Percentiles rank a stretch among this genome's conserved stretches.
phyloP scores from a whole-genome alignment of 169 alveolate genomes.

The Eimeria sp. region DNA sequence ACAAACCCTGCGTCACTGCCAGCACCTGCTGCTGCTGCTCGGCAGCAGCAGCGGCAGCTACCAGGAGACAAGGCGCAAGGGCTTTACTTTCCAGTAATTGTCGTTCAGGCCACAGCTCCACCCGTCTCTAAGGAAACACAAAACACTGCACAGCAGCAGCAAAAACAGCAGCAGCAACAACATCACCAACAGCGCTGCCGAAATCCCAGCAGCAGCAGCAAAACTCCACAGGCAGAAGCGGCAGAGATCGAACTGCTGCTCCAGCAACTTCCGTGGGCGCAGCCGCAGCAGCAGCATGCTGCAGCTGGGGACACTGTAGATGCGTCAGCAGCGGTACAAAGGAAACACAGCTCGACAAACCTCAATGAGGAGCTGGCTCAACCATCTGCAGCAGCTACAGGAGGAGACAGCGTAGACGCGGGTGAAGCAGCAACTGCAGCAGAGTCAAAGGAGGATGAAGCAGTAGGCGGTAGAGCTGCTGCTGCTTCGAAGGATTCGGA shows the following conservation, averaged over 20 bases:
- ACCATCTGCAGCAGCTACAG: neutral
- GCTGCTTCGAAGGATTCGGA: neutral
- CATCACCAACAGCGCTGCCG: neutral
- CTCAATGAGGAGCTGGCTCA: too few relatives aligned
- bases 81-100: too few relatives aligned
- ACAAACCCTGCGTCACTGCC: neutral
- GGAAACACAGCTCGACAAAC: too few relatives aligned
- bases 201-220: constrained; percentile 13
- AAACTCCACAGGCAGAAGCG: neutral
- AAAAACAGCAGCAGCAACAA: constrained; percentile 10
- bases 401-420: neutral
- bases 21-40: neutral
- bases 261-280: constrained; percentile 41
- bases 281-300: neutral
- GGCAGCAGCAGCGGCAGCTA: neutral
- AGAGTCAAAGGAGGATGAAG: neutral
- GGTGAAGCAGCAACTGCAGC: neutral
- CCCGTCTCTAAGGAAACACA: neutral
- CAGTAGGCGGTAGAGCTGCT: neutral
- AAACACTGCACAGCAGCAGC: neutral
- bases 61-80: neutral
- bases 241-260: constrained; percentile 43
- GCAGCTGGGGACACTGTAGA: neutral
- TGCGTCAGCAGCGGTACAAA: neutral
- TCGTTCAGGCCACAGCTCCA: too few relatives aligned